Conservation (phyloP, 139 green algal genomes). For the Edaphochlamys debaryana region DNA sequence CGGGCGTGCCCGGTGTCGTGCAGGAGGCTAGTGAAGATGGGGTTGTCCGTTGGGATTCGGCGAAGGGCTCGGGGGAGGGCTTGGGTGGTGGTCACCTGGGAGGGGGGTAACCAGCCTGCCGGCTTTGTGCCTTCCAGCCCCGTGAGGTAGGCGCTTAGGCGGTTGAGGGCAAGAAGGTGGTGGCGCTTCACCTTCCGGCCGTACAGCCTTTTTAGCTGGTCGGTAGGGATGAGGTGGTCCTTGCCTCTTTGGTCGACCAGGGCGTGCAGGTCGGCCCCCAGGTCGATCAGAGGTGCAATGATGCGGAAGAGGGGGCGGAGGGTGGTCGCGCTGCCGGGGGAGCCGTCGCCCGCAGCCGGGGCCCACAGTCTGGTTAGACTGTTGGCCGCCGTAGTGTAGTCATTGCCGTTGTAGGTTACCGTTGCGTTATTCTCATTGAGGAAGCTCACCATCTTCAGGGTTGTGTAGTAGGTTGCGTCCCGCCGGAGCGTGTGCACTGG, state of each 20-base stretch:
- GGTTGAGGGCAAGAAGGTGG: neutral
- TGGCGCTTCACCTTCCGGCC: neutral
- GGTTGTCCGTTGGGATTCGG: too few relatives aligned
- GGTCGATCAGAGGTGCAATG: neutral
- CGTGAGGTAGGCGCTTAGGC: neutral
- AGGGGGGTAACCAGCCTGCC: too few relatives aligned
- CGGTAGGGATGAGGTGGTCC: neutral
- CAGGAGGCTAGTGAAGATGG: too few relatives aligned
- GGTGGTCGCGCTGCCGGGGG: too few relatives aligned
- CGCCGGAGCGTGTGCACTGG: neutral
- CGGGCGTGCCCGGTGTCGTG: too few relatives aligned
- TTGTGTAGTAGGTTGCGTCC: neutral
- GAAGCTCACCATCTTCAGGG: neutral
- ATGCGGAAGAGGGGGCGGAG: neutral
- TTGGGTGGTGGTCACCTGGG: too few relatives aligned
- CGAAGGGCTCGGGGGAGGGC: too few relatives aligned
- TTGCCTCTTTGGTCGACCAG: neutral
- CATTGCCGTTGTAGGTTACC: neutral
- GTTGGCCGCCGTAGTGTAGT: neutral
- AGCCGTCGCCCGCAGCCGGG: too few relatives aligned
- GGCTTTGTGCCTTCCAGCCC: too few relatives aligned
- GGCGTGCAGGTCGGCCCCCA: neutral
- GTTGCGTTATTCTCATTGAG: neutral
- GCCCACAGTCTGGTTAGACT: neutral
- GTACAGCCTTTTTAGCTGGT: neutral